These are phyloP conservation scores for Bathelium albidoporum DNA, from an alignment of 495 filamentous ascomycete species.

Conservation along the genomic window DNA sequence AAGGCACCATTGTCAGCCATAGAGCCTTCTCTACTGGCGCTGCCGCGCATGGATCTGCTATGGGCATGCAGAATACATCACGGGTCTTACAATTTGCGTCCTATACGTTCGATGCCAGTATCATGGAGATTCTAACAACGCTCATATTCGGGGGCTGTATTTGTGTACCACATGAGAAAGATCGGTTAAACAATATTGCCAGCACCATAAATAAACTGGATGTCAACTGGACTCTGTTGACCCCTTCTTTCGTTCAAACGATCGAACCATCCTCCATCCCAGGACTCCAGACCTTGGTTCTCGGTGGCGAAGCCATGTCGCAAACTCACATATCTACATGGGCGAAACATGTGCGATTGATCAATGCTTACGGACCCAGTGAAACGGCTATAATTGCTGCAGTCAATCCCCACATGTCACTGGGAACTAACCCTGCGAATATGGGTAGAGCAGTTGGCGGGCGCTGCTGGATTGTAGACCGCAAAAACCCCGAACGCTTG, in stretches of 20 bases:
- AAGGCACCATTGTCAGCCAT: constrained; percentile 67
- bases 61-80: constrained; percentile 41
- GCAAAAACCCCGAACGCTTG: constrained; percentile 23
- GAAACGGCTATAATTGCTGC: constrained; percentile 77
- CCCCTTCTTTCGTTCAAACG: constrained; percentile 54
- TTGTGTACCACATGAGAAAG: constrained; percentile 35
- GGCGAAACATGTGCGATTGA: constrained; percentile 53
- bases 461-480: constrained; percentile 32
- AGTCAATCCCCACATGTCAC: constrained; percentile 15
- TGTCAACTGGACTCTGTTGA: constrained; percentile 81
- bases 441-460: constrained; percentile 24
- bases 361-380: constrained; percentile 76
- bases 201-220: constrained; percentile 54
- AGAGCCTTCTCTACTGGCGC: constrained; percentile 49
- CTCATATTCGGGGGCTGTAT: constrained; percentile 47
- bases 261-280: constrained; percentile 58
- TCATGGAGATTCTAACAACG: constrained; percentile 83
- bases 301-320: constrained; percentile 61
- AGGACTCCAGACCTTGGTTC: constrained; percentile 63
- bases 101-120: constrained; percentile 80
- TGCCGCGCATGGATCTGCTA: constrained; percentile 19
- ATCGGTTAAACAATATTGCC: constrained; percentile 59
- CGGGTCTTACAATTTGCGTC: constrained; percentile 81
- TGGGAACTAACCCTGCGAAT: constrained; percentile 16
- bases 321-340: constrained; percentile 63